Base-by-base conservation (phyloP, 1,139 yeast genomes). In the Candida freyschussii region DNA sequence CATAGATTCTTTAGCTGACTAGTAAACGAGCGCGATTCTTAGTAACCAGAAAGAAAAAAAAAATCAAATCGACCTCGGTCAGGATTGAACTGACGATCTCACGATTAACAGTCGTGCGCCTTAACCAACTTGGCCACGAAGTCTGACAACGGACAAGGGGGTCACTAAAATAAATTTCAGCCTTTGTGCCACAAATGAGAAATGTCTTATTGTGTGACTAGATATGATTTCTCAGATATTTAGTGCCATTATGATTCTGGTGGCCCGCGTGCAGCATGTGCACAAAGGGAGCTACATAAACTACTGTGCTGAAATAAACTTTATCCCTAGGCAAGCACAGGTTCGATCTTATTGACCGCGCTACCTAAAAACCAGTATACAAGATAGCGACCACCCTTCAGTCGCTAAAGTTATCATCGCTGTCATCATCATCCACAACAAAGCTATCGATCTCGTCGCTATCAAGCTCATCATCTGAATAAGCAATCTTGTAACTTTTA, bases 91-190 rank as follows among this genome's bases (percentile, higher is more conserved):
- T 48, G 50, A 33, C 52, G 53, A 49, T 49, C 53, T 49, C 47
- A 44, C 46, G 53, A 49, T 48, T 49, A 49, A 49, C 53, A 49
- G 53, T 49, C 53, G 46, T 44, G 45, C 53, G 53, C 53, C 53
- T 49, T 49, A 49, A 48, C 53, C 53, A 49, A 39, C 53, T 49
- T 49, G 53, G 53, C 53, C 53, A 49, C 50, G 47, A 40, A 49
- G 53, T 49, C 53, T n/a, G n/a, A n/a, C n/a, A n/a, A n/a, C n/a
- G n/a, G n/a, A n/a, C n/a, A n/a, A n/a, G n/a, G n/a, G n/a, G n/a
- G n/a, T n/a, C n/a, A n/a, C n/a, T n/a, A n/a, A n/a, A n/a, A n/a
- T n/a, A n/a, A n/a, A n/a, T n/a, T n/a, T n/a, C n/a, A n/a, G n/a
- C n/a, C n/a, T n/a, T n/a, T n/a, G n/a, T n/a, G n/a, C n/a, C n/a